Evolutionary conservation across 371 early-diverging fungal genomes (phyloP).

Genomic region (Rhizomucor miehei): DNA sequence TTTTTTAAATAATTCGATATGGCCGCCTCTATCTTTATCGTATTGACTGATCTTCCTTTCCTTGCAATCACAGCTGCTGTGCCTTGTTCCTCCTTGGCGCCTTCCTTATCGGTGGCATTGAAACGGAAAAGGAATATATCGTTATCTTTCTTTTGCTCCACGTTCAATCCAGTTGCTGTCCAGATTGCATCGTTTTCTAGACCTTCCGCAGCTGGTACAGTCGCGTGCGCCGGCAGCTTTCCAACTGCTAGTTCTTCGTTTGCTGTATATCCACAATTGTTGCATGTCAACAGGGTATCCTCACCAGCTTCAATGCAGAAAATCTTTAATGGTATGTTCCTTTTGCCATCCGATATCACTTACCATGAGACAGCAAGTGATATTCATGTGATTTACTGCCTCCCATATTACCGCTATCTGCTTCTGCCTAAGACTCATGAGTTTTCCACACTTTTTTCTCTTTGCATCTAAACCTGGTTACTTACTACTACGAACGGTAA

Average conservation of each 20-base stretch:
- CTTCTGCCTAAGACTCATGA: conserved; percentile 61
- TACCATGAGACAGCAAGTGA: conserved; percentile 72
- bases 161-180: conserved; percentile 5
- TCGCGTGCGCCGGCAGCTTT: conserved; percentile 11
- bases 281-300: conserved; percentile 74
- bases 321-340: neutral
- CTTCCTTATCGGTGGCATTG: conserved; percentile 6
- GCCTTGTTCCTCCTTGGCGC: conserved; percentile 3
- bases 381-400: conserved; percentile 88
- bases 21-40: conserved; percentile 29
- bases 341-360: neutral
- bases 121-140: conserved; percentile 6
- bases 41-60: conserved; percentile 18
- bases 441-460: neutral
- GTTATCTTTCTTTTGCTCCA: neutral
- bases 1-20: conserved; percentile 22
- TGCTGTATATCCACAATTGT: conserved; percentile 72
- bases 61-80: conserved; percentile 24
- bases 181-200: neutral
- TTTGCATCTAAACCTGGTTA: neutral
- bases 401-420: conserved; percentile 91
- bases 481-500: conserved; percentile 73
- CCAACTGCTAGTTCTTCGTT: conserved; percentile 72
- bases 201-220: neutral
- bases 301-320: conserved; percentile 71